Conservation (phyloP, 345 rosid species). For the Alliaria petiolata region DNA sequence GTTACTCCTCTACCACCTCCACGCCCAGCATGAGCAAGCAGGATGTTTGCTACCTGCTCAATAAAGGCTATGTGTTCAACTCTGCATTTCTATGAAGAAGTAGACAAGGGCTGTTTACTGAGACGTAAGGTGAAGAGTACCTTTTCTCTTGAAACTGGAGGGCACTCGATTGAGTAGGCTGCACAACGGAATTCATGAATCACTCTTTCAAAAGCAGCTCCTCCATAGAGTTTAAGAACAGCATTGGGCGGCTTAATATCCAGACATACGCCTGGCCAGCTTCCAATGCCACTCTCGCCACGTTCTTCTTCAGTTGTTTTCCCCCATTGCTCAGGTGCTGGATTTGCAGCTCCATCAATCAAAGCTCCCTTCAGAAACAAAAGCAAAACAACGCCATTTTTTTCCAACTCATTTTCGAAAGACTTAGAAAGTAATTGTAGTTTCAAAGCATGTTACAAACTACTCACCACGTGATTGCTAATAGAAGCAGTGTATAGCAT, state of each 20-base stretch:
- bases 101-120: background rate
- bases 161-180: conserved; percentile 92
- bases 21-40: conserved; percentile 91
- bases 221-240: conserved; percentile 87
- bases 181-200: conserved; percentile 95
- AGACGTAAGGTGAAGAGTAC: conserved; percentile 46
- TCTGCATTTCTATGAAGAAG: background rate
- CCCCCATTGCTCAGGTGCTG: conserved; percentile 98
- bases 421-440: no score
- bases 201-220: conserved; percentile 98
- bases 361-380: conserved; percentile 60
- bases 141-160: conserved; percentile 93
- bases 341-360: conserved; percentile 98
- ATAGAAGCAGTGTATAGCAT: conserved; percentile 82
- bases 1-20: conserved; percentile 86
- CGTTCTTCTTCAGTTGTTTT: conserved; percentile 84
- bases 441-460: no score
- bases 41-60: conserved; percentile 85
- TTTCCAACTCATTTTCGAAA: background rate
- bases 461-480: conserved; percentile 82
- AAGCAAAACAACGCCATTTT: conserved; percentile 5
- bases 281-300: conserved; percentile 81
- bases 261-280: conserved; percentile 87
- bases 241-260: conserved; percentile 88
- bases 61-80: conserved; percentile 3